Evolutionary conservation across 2,329 filamentous ascomycete species (phyloP).

Genomic region (Pezicula rhizophila): DNA sequence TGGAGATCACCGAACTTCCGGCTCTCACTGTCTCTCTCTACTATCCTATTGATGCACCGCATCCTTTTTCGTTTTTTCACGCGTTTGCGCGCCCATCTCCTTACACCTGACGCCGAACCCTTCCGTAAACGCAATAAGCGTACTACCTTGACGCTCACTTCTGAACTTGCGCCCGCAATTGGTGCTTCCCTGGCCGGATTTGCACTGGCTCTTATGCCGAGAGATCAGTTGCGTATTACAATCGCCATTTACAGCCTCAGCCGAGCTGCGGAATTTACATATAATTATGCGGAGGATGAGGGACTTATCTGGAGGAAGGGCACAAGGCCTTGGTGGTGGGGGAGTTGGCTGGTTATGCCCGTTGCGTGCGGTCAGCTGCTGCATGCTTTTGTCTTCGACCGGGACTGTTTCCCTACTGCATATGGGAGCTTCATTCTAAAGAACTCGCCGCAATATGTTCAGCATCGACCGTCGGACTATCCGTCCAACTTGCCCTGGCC

Average conservation of each 20-base stretch:
- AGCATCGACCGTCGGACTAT: constrained; percentile 62
- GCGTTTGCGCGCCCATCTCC: constrained; percentile 69
- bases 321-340: constrained; percentile 70
- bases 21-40: constrained; percentile 74
- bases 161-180: constrained; percentile 78
- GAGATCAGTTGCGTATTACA: constrained; percentile 66
- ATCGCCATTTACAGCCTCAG: constrained; percentile 78
- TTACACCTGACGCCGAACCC: constrained; percentile 71
- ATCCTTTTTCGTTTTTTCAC: constrained; percentile 86
- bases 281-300: constrained; percentile 74
- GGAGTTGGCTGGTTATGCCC: constrained; percentile 77
- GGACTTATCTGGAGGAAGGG: constrained; percentile 60
- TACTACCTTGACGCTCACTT: constrained; percentile 69
- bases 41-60: constrained; percentile 82
- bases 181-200: constrained; percentile 84
- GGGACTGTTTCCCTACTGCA: constrained; percentile 61
- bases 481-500: constrained; percentile 69
- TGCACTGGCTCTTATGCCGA: constrained; percentile 69
- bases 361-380: constrained; percentile 70
- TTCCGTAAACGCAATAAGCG: constrained; percentile 81
- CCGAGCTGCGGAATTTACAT: constrained; percentile 77
- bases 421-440: constrained; percentile 61
- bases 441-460: constrained; percentile 74
- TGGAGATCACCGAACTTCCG: constrained; percentile 66
- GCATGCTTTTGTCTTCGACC: constrained; percentile 71